Percentiles rank a stretch among this genome's conserved stretches.
Evolutionary conservation across 257 asterid species (phyloP).

Genomic region (Primulina eburnea): DNA sequence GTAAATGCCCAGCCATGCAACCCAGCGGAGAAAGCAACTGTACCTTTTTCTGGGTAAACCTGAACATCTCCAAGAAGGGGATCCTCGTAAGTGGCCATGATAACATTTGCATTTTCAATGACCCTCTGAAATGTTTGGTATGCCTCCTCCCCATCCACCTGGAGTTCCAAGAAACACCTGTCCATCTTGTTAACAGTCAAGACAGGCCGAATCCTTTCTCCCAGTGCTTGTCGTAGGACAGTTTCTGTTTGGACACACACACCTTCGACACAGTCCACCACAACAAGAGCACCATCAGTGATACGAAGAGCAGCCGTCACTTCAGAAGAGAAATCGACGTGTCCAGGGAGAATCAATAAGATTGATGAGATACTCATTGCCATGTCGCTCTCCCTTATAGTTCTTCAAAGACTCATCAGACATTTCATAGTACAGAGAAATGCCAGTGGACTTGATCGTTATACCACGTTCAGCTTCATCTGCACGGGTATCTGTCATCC

Average conservation of each 20-base stretch:
- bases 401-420: conserved; percentile 19
- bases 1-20: conserved; percentile 32
- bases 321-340: conserved; percentile 44
- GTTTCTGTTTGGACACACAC: conserved; percentile 41
- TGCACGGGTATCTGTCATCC: conserved; percentile 28
- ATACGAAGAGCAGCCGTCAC: conserved; percentile 44
- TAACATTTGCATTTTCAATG: conserved; percentile 37
- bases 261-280: conserved; percentile 42
- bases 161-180: conserved; percentile 46
- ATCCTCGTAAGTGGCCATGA: conserved; percentile 45
- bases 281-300: conserved; percentile 48
- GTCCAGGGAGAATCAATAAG: conserved; percentile 40
- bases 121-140: conserved; percentile 42
- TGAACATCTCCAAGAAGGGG: conserved; percentile 44
- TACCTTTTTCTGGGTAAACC: conserved; percentile 43
- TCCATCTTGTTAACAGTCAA: conserved; percentile 47
- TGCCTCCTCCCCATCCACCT: conserved; percentile 46
- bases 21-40: conserved; percentile 39
- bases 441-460: conserved; percentile 29
- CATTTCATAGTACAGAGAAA: conserved; percentile 27
- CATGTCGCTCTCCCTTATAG: conserved; percentile 26
- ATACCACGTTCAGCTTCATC: conserved; percentile 31
- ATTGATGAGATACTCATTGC: conserved; percentile 32
- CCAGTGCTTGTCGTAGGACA: conserved; percentile 44
- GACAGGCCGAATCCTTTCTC: conserved; percentile 39